Conservation (phyloP, 1,284 basidiomycete species). For the Coniophora puteana region DNA sequence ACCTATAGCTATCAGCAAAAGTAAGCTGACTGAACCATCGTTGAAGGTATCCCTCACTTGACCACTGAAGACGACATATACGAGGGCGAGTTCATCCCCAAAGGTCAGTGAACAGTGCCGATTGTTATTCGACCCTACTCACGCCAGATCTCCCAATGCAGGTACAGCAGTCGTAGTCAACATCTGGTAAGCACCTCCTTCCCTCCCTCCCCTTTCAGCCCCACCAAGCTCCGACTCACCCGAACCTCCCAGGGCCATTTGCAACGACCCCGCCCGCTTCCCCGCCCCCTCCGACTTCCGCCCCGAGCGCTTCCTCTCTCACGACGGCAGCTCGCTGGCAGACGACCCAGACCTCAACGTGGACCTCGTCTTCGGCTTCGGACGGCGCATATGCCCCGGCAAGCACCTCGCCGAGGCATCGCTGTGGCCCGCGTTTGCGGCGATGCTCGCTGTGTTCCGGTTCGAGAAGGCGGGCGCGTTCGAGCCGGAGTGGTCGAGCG, state of each 20-base stretch:
- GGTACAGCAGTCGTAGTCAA: not conserved
- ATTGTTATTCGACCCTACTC: not conserved
- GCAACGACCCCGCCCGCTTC: slow-evolving; percentile 8
- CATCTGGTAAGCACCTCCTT: not conserved
- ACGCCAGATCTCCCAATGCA: not conserved
- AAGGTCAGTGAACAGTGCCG: slow-evolving; percentile 9
- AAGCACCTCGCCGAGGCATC: slow-evolving; percentile 5
- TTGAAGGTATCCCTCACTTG: slow-evolving; percentile 10
- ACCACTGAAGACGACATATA: slow-evolving; percentile 10
- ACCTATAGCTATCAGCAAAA: no score
- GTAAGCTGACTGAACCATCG: no score
- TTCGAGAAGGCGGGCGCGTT: no score
- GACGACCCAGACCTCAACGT: slow-evolving; percentile 1
- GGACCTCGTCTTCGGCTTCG: slow-evolving; percentile 7
- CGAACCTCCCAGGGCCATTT: slow-evolving; percentile 6
- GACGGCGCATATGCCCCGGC: slow-evolving; percentile 7
- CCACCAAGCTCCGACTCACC: no score
- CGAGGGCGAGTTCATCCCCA: slow-evolving; percentile 10
- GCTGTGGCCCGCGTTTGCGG: slow-evolving; percentile 3
- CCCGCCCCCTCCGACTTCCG: slow-evolving; percentile 3
- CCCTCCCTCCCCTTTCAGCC: no score
- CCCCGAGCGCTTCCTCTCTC: slow-evolving; percentile 1
- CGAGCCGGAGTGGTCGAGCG: no score
- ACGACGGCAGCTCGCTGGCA: slow-evolving; percentile 8
- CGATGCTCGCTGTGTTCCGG: slow-evolving; percentile 4